These are phyloP conservation scores for Cryptococcus neoformans DNA, from an alignment of 1,284 basidiomycete genomes.

Conservation along the genomic window DNA sequence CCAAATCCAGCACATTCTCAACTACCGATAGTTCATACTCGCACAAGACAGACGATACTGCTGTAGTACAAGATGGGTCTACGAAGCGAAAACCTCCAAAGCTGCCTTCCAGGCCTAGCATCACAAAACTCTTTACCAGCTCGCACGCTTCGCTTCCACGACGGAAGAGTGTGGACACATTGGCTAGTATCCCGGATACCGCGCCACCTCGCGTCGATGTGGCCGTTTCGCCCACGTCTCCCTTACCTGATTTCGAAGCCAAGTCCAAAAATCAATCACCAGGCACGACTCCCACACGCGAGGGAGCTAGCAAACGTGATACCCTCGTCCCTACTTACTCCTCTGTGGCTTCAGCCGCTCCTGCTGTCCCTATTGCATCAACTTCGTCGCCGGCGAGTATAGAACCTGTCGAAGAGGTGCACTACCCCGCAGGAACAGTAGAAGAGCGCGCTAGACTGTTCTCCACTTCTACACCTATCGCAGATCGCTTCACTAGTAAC, in stretches of 20 bases:
- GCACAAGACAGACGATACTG: neutral
- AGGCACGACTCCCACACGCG: neutral
- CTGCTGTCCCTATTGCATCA: slow-evolving; percentile 1
- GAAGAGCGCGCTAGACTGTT: slow-evolving; percentile 28
- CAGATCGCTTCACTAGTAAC: slow-evolving; percentile 39
- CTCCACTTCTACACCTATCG: slow-evolving; percentile 44
- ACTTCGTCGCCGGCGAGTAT: neutral
- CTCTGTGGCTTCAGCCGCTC: neutral
- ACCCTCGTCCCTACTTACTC: slow-evolving; percentile 1
- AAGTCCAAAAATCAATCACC: slow-evolving; percentile 6
- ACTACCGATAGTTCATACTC: neutral
- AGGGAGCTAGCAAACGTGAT: neutral
- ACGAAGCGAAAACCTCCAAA: slow-evolving; percentile 1
- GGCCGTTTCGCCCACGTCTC: slow-evolving; percentile 19
- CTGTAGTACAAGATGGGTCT: neutral
- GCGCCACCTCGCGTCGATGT: slow-evolving; percentile 27
- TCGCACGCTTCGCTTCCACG: slow-evolving; percentile 6
- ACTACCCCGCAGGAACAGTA: slow-evolving; percentile 35
- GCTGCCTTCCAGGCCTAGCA: slow-evolving; percentile 13
- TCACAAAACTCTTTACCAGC: slow-evolving; percentile 13
- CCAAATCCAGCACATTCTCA: neutral
- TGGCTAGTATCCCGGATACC: slow-evolving; percentile 15
- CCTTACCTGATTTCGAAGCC: slow-evolving; percentile 17
- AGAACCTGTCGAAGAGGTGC: slow-evolving; percentile 23
- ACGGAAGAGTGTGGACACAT: slow-evolving; percentile 21